A percentile compares a stretch with the other conserved stretches of the same genome.
Conservation (phyloP, 345 rosid genomes). For the Dovyalis caffra region DNA sequence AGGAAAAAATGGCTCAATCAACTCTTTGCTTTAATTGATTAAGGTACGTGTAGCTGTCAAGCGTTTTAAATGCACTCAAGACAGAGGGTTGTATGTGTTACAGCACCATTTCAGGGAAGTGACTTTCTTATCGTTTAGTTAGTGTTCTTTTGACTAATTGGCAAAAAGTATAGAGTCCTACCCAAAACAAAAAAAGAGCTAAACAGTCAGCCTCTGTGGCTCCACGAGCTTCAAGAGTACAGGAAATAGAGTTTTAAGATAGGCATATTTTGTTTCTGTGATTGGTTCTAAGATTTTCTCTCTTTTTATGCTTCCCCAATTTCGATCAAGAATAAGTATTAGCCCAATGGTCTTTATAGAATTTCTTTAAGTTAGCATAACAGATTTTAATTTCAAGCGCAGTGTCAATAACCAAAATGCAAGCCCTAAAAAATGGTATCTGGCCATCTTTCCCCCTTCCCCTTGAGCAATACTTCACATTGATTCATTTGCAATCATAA, state of each 20-base stretch:
- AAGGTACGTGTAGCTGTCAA: too few relatives aligned
- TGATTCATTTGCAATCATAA: background rate
- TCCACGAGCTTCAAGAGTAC: background rate
- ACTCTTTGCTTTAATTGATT: too few relatives aligned
- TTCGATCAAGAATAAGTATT: background rate
- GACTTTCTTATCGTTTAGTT: too few relatives aligned
- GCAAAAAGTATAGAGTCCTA: too few relatives aligned
- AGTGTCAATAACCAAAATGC: too few relatives aligned
- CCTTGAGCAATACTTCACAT: background rate
- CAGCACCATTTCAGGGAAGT: too few relatives aligned
- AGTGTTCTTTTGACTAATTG: too few relatives aligned
- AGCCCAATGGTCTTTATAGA: background rate
- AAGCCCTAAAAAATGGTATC: background rate
- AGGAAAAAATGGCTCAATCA: too few relatives aligned
- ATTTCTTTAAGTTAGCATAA: background rate
- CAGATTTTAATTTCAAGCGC: background rate
- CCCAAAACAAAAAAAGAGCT: background rate
- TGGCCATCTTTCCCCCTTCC: background rate
- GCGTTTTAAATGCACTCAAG: too few relatives aligned
- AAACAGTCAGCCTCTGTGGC: background rate
- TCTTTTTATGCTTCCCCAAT: background rate
- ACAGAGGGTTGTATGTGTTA: too few relatives aligned
- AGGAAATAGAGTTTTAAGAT: background rate
- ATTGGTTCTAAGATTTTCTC: background rate
- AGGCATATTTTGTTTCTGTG: background rate